These are phyloP conservation scores for Viola pubescens DNA, from an alignment of 441 rosid species.

Conservation along the genomic window DNA sequence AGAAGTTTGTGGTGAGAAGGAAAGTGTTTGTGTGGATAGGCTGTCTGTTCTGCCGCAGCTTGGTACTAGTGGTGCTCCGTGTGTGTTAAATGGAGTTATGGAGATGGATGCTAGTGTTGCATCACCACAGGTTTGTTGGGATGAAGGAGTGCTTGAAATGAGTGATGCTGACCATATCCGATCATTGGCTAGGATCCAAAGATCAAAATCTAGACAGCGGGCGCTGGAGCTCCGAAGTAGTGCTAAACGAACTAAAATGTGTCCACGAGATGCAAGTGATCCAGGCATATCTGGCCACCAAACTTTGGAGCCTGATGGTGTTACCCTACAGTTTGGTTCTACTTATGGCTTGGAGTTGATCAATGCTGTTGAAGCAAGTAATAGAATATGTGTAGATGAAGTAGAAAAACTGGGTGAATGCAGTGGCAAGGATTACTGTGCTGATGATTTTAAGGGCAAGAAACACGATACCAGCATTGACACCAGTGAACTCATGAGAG, in stretches of 20 bases:
- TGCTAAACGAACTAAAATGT: conserved; percentile 38
- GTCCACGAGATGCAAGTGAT: conserved; percentile 24
- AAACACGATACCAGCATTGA: no score
- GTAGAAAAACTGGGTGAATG: conserved; percentile 6
- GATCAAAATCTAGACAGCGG: conserved; percentile 83
- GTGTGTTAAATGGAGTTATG: conserved; percentile 18
- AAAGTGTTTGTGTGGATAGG: conserved; percentile 27
- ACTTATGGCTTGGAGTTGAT: conserved; percentile 25
- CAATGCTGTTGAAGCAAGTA: conserved; percentile 26
- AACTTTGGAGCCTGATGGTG: conserved; percentile 32
- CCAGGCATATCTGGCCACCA: conserved; percentile 21
- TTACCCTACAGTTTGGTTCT: conserved; percentile 33
- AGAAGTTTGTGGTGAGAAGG: conserved; percentile 22
- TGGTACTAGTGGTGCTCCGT: conserved; percentile 21
- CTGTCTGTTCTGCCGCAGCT: conserved; percentile 27
- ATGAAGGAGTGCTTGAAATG: conserved; percentile 37
- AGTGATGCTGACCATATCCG: conserved; percentile 33
- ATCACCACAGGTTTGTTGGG: conserved; percentile 46
- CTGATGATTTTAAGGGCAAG: not conserved
- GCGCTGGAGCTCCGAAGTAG: conserved; percentile 69
- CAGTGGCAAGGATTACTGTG: conserved; percentile 1
- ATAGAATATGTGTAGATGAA: conserved; percentile 17
- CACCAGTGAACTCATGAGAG: not conserved
- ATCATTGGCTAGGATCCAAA: conserved; percentile 66
- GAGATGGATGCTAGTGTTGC: conserved; percentile 35